Conservation (phyloP, 2,329 filamentous ascomycete genomes). For the Verticillium isaacii region DNA sequence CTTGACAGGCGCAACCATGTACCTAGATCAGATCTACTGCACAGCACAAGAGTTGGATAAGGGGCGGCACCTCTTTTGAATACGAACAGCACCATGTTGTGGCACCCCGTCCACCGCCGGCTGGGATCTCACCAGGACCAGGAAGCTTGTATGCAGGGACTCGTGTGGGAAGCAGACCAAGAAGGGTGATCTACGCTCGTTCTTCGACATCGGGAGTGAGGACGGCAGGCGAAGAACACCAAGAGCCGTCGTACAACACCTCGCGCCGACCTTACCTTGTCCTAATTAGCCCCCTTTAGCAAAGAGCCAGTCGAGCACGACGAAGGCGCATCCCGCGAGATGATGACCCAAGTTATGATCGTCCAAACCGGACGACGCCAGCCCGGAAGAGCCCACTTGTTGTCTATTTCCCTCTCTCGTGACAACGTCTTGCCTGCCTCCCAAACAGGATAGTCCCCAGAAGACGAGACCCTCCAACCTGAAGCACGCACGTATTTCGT, state of each 20-base stretch:
- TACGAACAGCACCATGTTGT: conserved; percentile 17
- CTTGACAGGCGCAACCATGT: neutral
- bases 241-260: neutral
- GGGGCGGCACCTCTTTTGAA: neutral
- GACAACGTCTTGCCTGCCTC: neutral
- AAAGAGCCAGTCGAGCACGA: neutral
- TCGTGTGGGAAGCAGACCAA: neutral
- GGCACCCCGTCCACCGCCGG: conserved; percentile 54
- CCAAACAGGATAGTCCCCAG: neutral
- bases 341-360: neutral
- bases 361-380: neutral
- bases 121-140: conserved; percentile 55
- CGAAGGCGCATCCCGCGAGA: neutral
- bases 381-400: neutral
- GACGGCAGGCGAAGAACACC: neutral
- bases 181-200: neutral
- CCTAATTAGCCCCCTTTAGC: neutral
- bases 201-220: neutral
- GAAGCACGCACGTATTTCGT: neutral
- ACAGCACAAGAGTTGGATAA: neutral
- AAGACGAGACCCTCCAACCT: neutral
- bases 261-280: neutral
- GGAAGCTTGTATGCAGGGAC: neutral
- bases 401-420: neutral
- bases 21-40: neutral